A percentile compares a stretch with the other conserved stretches of the same genome.
These are phyloP conservation scores for Hypoxylon lienhwacheense DNA, from an alignment of 495 filamentous ascomycete species.

Conservation along the genomic window DNA sequence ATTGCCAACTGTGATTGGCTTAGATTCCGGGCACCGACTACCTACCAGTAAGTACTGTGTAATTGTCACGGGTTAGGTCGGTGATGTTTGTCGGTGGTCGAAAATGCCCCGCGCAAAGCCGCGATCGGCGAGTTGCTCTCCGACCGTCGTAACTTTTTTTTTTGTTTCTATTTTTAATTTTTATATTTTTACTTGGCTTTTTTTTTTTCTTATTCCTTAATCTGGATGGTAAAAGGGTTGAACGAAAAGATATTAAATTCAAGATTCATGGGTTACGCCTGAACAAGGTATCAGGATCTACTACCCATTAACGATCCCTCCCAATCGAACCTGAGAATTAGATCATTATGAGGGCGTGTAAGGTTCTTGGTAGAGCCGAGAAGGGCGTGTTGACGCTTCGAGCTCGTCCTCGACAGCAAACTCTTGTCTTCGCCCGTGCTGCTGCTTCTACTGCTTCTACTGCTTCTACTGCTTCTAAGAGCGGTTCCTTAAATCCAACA, in stretches of 20 bases:
- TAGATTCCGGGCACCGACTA: too few relatives aligned
- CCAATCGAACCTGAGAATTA: slow-evolving; percentile 34
- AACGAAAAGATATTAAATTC: too few relatives aligned
- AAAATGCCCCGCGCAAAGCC: slow-evolving; percentile 15
- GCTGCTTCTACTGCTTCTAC: slow-evolving; percentile 19
- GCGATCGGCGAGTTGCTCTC: slow-evolving; percentile 22
- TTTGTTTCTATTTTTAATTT: too few relatives aligned
- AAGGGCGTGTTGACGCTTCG: slow-evolving; percentile 30
- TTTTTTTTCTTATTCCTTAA: slow-evolving; percentile 8
- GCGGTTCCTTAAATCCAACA: slow-evolving; percentile 6
- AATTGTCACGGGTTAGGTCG: too few relatives aligned
- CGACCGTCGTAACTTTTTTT: slow-evolving; percentile 20
- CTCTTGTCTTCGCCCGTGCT: slow-evolving; percentile 5
- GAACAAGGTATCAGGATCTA: too few relatives aligned
- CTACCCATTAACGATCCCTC: neutral
- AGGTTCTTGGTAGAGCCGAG: slow-evolving; percentile 29
- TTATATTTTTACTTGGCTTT: slow-evolving; percentile 14
- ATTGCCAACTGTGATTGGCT: too few relatives aligned
- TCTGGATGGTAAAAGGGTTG: too few relatives aligned
- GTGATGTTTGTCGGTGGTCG: neutral
- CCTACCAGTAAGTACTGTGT: too few relatives aligned
- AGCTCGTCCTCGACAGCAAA: slow-evolving; percentile 11
- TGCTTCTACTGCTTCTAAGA: slow-evolving; percentile 19
- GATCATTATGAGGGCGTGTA: slow-evolving; percentile 41
- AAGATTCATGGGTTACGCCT: too few relatives aligned